Percentiles rank a stretch among this genome's conserved stretches.
phyloP scores from a whole-genome alignment of 2,329 filamentous ascomycete genomes.

The Chaetomium sp. region DNA sequence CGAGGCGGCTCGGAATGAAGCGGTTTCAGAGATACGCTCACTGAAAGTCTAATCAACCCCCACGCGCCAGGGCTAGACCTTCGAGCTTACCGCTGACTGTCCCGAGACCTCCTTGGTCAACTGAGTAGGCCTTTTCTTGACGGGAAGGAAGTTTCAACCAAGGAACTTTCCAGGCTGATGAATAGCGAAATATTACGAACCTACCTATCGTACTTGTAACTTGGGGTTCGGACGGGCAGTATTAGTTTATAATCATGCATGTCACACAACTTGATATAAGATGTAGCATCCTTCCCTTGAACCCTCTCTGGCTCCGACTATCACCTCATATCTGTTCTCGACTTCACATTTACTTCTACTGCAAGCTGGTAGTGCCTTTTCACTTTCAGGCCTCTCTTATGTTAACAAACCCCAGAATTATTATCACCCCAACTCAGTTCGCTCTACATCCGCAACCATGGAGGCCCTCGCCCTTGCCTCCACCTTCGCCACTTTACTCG shows the following conservation, averaged over 20 bases:
- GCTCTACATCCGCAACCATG: conserved; percentile 7
- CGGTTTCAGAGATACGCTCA: neutral
- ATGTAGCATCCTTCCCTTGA: neutral
- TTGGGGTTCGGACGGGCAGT: no score
- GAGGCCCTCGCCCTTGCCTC: conserved; percentile 6
- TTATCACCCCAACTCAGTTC: neutral
- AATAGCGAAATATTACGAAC: neutral
- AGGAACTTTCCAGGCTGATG: neutral
- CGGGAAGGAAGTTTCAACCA: neutral
- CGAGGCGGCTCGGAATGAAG: neutral
- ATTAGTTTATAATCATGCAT: neutral
- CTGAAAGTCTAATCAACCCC: neutral
- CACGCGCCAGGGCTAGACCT: neutral
- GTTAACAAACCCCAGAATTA: neutral
- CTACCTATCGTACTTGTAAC: neutral
- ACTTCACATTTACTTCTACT: neutral
- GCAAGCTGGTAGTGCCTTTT: neutral
- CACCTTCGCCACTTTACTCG: conserved; percentile 14
- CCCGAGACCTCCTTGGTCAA: neutral
- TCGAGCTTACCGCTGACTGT: neutral
- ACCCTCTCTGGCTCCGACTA: neutral
- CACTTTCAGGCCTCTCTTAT: neutral
- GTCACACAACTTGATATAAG: neutral
- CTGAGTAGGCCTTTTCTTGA: neutral
- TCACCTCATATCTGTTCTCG: neutral